Percentiles rank a stretch among this genome's conserved stretches.
phyloP scores from a whole-genome alignment of 164 flowering plant species.

The Vitis rupestris region DNA sequence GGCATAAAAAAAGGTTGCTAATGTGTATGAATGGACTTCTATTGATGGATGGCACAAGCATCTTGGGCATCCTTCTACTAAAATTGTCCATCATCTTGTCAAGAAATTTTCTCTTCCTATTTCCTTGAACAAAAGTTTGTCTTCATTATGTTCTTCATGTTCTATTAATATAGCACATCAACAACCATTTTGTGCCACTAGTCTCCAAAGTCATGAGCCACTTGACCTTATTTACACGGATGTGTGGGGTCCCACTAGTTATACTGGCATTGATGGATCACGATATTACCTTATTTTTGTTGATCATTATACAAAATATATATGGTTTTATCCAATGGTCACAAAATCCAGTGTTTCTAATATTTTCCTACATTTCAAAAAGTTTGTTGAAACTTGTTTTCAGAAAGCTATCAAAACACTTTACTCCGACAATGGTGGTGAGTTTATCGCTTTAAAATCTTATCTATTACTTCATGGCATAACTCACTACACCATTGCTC shows the following conservation, averaged over 20 bases:
- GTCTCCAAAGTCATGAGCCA: slow-evolving; percentile 4
- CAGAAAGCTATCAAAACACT: background rate
- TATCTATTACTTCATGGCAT: slow-evolving; percentile 10
- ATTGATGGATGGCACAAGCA: slow-evolving; percentile 13
- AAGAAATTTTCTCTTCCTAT: slow-evolving; percentile 1
- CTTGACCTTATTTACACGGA: background rate
- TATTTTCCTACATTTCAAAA: background rate
- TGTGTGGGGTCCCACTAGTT: slow-evolving; percentile 2
- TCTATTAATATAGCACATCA: background rate
- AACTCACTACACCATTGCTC: background rate
- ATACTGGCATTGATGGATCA: slow-evolving; percentile 6
- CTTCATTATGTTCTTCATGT: slow-evolving; percentile 1
- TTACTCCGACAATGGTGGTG: slow-evolving; percentile 12
- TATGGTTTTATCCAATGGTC: background rate
- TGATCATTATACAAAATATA: background rate
- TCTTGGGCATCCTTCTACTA: slow-evolving; percentile 3
- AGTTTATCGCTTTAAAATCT: slow-evolving; percentile 3
- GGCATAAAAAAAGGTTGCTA: background rate
- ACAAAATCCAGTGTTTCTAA: background rate
- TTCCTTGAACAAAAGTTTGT: background rate
- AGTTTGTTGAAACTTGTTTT: slow-evolving; percentile 6
- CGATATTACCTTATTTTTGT: slow-evolving; percentile 4
- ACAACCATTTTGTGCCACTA: slow-evolving; percentile 3
- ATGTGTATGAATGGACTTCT: background rate
- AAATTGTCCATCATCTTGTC: background rate